A percentile compares a stretch with the other conserved stretches of the same genome.
These are phyloP conservation scores for Solanum tarijense DNA, from an alignment of 257 asterid species.

Conservation along the genomic window DNA sequence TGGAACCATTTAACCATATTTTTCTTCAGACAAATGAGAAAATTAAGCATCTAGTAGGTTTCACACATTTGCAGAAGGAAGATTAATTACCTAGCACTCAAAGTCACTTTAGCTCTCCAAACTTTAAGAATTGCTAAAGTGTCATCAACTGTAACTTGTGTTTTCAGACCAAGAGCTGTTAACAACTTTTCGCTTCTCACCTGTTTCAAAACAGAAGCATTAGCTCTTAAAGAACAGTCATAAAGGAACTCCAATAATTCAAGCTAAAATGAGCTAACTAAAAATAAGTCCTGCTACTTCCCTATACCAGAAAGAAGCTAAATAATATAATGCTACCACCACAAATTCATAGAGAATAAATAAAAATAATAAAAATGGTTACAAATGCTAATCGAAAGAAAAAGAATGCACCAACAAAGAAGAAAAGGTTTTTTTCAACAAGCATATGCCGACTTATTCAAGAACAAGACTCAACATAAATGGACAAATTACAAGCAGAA, in stretches of 20 bases:
- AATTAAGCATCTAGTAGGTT: not conserved
- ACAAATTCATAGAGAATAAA: not conserved
- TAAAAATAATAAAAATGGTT: not conserved
- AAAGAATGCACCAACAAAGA: not conserved
- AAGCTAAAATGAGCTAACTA: not conserved
- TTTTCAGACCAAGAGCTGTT: slow-evolving; percentile 6
- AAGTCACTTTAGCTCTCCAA: slow-evolving; percentile 6
- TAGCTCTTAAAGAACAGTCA: not conserved
- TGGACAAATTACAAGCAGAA: not conserved
- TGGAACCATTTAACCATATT: not conserved
- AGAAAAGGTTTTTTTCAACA: not conserved
- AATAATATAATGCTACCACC: not conserved
- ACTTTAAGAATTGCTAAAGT: not conserved
- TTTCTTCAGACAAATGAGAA: not conserved
- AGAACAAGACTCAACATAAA: not conserved
- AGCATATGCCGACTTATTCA: not conserved
- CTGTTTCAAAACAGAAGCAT: not conserved
- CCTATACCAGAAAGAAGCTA: not conserved
- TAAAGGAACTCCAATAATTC: not conserved
- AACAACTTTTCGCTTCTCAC: slow-evolving; percentile 6
- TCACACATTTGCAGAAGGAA: not conserved
- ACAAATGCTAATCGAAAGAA: not conserved
- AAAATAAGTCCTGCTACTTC: not conserved
- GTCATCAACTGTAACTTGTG: slow-evolving; percentile 9
- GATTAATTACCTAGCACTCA: slow-evolving; percentile 1